Conservation (phyloP, 257 asterid genomes). For the Lycium barbarum region DNA sequence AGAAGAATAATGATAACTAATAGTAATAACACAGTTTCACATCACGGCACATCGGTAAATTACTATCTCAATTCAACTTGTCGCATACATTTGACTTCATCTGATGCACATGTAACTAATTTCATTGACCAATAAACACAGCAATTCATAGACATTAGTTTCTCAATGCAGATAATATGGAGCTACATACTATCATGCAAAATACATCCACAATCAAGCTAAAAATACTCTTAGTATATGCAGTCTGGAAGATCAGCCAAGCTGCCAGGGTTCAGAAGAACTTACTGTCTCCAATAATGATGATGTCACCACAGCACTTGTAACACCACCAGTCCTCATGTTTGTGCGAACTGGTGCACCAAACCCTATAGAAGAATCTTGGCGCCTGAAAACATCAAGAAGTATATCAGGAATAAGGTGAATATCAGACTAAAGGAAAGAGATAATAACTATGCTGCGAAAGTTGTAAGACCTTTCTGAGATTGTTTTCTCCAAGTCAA, state of each 20-base stretch:
- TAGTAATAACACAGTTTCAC: neutral
- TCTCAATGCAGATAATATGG: neutral
- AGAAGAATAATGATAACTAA: slow-evolving; percentile 19
- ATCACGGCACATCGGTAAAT: neutral
- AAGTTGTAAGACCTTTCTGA: slow-evolving; percentile 77
- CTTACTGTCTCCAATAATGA: slow-evolving; percentile 91
- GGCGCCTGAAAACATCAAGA: slow-evolving; percentile 70
- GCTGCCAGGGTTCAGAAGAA: slow-evolving; percentile 23
- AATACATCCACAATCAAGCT: slow-evolving; percentile 26
- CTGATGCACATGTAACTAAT: neutral
- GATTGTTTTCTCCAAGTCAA: slow-evolving; percentile 96
- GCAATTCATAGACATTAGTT: neutral
- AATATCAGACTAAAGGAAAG: neutral
- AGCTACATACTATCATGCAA: neutral
- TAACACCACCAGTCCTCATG: slow-evolving; percentile 83
- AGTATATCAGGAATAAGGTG: slow-evolving; percentile 28
- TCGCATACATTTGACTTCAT: neutral
- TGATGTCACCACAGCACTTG: slow-evolving; percentile 85
- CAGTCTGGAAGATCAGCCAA: neutral
- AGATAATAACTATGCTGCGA: neutral
- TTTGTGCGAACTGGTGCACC: slow-evolving; percentile 97
- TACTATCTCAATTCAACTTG: slow-evolving; percentile 7
- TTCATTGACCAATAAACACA: neutral
- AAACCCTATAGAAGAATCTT: slow-evolving; percentile 97
- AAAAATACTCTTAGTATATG: neutral